A percentile compares a stretch with the other conserved stretches of the same genome.
phyloP scores from a whole-genome alignment of 2,329 filamentous ascomycete species.

The Dactylonectria macrodidyma region DNA sequence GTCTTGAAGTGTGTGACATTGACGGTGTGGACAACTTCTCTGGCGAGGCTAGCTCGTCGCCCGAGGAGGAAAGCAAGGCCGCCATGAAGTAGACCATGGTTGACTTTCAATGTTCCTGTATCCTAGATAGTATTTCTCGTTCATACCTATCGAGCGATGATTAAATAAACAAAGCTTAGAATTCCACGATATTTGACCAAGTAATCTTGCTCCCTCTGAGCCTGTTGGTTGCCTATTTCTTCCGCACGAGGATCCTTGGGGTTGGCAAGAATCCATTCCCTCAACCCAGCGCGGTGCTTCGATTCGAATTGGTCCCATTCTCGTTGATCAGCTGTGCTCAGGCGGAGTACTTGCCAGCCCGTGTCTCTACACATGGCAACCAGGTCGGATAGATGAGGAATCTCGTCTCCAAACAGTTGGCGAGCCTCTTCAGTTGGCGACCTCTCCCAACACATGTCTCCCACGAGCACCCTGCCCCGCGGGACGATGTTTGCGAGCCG shows the following conservation, averaged over 20 bases:
- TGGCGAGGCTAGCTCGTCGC: slow-evolving; percentile 7
- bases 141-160: slow-evolving; percentile 1
- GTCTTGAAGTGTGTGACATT: slow-evolving; percentile 39
- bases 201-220: neutral
- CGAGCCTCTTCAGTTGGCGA: neutral
- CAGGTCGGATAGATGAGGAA: neutral
- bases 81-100: slow-evolving; percentile 15
- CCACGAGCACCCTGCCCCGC: no score
- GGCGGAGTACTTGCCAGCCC: neutral
- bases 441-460: no score
- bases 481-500: no score
- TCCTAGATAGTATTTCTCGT: slow-evolving; percentile 9
- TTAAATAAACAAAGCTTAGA: slow-evolving; percentile 14
- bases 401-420: neutral
- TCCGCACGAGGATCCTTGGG: neutral
- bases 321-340: neutral
- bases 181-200: neutral
- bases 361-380: neutral
- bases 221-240: neutral
- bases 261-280: neutral
- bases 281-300: neutral
- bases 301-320: neutral
- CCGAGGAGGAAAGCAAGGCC: slow-evolving; percentile 24
- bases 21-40: slow-evolving; percentile 22
- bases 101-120: slow-evolving; percentile 1